Base-by-base conservation (phyloP, 768 basidiomycete species). In the Porpolomopsis calyptriformis region DNA sequence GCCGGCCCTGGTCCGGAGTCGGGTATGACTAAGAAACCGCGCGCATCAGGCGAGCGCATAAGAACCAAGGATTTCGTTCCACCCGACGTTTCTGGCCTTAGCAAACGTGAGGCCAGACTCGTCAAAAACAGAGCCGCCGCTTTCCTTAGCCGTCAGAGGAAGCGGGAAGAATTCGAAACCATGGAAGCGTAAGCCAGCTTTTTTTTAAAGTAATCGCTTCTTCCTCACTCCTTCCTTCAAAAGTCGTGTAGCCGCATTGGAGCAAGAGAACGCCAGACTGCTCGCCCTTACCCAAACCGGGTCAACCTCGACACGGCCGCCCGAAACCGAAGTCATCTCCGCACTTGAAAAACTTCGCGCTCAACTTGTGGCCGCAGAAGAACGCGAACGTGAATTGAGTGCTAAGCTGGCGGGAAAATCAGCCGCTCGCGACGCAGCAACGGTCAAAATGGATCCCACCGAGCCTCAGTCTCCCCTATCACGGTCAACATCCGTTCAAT, bases 61-160 rank as follows among this genome's bases (percentile, higher is more conserved):
- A 69, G 64, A 49, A 82, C 76, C 61, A 88, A 84, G 65, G 87
- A 90, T 61, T 92, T 91, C 56, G 61, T 92, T 16, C 87, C 88
- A 9, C 89, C 89, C 40, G 88, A 92, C 60, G 88, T 91, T 49
- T 76, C 79, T 49, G 90, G 90, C 41, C 74, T 92, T 49, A 80
- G 74, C 71, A 92, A 92, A 64, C 85, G 89, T 42, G 89, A 92
- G 65, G 89, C 89, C 49, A 80, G 89, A 43, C 74, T 92, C 7
- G 85, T 92, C 47, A 92, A 92, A 72, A 92, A 92, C 67, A 76
- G 89, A 47, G 89, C 89, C 10, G 89, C 89, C 9, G 89, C 89
- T 48, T 92, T 92, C 69, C 81, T 92, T 59, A 84, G 81, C 65
- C 73, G 89, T 60, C 89, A 92, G 63, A 74, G 89, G 56, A 92